These are phyloP conservation scores for Malus hybrid DNA, from an alignment of 331 rosid genomes.

Conservation along the genomic window DNA sequence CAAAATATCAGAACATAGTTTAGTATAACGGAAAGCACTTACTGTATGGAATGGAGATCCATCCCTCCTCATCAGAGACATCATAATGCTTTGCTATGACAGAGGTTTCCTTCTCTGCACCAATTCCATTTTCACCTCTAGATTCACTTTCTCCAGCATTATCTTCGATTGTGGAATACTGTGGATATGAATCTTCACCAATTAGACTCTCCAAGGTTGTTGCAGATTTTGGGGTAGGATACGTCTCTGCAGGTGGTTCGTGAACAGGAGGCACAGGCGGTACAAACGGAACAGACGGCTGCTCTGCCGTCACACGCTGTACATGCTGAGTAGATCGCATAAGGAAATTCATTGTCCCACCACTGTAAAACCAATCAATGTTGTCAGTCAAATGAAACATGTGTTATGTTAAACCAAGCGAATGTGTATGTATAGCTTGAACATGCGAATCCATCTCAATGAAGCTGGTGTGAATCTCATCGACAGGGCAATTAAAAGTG, in stretches of 20 bases:
- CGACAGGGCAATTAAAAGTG: not conserved
- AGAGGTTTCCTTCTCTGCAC: conserved; percentile 24
- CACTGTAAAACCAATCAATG: conserved; percentile 22
- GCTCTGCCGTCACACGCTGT: conserved; percentile 41
- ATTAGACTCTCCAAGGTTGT: conserved; percentile 41
- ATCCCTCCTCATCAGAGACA: conserved; percentile 84
- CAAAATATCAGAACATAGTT: not conserved
- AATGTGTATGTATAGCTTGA: not conserved
- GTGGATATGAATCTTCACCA: conserved; percentile 44
- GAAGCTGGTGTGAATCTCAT: not conserved
- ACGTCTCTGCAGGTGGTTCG: conserved; percentile 27
- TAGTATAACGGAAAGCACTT: conserved; percentile 15
- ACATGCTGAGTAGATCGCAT: conserved; percentile 43
- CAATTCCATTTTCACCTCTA: conserved; percentile 41
- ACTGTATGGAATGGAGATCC: conserved; percentile 76
- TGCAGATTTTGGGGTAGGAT: conserved; percentile 37
- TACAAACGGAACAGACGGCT: conserved; percentile 20
- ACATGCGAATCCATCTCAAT: not conserved
- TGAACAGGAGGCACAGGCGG: not conserved
- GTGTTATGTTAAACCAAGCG: not conserved
- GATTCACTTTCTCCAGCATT: conserved; percentile 35
- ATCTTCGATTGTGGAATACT: conserved; percentile 29
- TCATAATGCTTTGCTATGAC: conserved; percentile 53
- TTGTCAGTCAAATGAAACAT: not conserved
- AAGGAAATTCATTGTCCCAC: conserved; percentile 68